Percentiles rank a stretch among this genome's conserved stretches.
Evolutionary conservation across 345 rosid genomes (phyloP).

Genomic region (Acer campestre): DNA sequence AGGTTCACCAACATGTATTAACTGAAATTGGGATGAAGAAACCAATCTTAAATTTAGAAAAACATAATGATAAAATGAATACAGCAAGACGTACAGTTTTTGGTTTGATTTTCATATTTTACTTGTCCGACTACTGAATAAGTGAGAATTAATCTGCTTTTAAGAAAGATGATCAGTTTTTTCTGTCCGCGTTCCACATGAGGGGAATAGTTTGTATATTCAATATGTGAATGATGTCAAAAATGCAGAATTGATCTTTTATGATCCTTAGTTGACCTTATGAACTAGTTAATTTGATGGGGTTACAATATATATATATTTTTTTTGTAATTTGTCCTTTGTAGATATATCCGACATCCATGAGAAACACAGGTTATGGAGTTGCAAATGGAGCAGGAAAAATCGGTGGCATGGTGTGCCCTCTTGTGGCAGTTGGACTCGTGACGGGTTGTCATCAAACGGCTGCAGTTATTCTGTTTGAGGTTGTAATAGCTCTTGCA

Average conservation of each 20-base stretch:
- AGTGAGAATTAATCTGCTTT: too few species aligned
- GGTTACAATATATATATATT: too few species aligned
- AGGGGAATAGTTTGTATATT: too few species aligned
- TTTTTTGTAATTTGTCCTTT: background rate
- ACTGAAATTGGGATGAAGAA: background rate
- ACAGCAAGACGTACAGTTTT: background rate
- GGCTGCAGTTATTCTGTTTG: conserved; percentile 45
- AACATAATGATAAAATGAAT: background rate
- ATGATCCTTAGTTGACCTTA: too few species aligned
- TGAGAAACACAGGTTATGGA: conserved; percentile 58
- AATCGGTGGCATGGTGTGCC: conserved; percentile 65
- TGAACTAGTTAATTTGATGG: too few species aligned
- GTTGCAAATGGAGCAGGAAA: conserved; percentile 58
- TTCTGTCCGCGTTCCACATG: too few species aligned
- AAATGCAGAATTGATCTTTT: too few species aligned
- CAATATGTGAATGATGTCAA: too few species aligned
- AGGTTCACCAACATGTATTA: background rate
- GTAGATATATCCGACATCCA: conserved; percentile 59
- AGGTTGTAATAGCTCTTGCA: conserved; percentile 35
- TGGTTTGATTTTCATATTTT: too few species aligned
- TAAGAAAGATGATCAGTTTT: too few species aligned
- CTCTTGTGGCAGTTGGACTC: conserved; percentile 52
- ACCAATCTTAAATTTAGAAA: background rate
- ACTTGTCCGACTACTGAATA: too few species aligned
- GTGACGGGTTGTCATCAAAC: conserved; percentile 58